phyloP scores from a whole-genome alignment of 2,329 filamentous ascomycete genomes.

The Fusarium staphyleae region DNA sequence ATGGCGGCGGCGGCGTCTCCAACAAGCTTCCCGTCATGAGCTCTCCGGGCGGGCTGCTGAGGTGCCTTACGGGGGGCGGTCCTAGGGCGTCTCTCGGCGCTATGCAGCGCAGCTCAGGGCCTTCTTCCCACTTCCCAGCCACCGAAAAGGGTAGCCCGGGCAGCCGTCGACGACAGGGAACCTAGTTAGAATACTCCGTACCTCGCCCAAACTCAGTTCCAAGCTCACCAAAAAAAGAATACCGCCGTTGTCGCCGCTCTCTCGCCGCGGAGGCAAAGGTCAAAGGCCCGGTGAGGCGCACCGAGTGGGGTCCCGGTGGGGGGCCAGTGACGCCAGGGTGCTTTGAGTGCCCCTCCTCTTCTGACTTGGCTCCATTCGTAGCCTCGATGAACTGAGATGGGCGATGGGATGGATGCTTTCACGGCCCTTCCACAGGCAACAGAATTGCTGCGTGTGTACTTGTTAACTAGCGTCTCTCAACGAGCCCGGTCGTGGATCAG shows the following conservation, averaged over 20 bases:
- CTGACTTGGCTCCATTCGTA: conserved; percentile 16
- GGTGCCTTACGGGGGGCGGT: background rate
- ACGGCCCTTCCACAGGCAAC: background rate
- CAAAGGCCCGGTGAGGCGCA: conserved; percentile 36
- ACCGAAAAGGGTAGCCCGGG: conserved; percentile 20
- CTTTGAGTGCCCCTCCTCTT: conserved; percentile 28
- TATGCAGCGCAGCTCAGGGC: conserved; percentile 3
- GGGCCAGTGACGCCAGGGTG: conserved; percentile 34
- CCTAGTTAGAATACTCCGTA: background rate
- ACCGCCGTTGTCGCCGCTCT: conserved; percentile 24
- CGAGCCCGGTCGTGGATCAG: conserved; percentile 14
- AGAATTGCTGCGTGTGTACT: conserved; percentile 17
- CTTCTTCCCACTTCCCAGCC: conserved; percentile 7
- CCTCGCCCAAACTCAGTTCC: conserved; percentile 26
- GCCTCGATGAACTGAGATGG: conserved; percentile 19
- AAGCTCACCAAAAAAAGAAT: conserved; percentile 24
- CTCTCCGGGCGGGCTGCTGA: conserved; percentile 1
- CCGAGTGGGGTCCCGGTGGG: conserved; percentile 39
- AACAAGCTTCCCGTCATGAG: background rate
- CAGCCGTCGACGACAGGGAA: too few species aligned
- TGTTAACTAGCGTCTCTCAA: background rate
- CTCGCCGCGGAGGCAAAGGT: conserved; percentile 32
- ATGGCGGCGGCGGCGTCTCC: background rate
- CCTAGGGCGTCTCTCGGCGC: conserved; percentile 1
- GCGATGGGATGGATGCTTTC: background rate